Conservation (phyloP, 225 moss, liverwort and hornwort genomes). For the Polytrichum formosum region DNA sequence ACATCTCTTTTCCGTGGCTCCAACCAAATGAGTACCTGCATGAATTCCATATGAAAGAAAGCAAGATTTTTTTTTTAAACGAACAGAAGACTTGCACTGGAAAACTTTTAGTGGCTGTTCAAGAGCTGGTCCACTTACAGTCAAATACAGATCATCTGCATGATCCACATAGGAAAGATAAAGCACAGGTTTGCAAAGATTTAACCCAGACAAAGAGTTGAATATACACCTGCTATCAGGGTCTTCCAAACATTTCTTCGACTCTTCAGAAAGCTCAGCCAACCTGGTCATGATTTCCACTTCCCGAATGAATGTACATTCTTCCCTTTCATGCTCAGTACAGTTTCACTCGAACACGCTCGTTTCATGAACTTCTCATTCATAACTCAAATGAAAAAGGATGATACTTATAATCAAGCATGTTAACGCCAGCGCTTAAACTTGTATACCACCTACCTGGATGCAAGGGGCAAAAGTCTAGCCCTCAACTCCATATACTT, state of each 20-base stretch:
- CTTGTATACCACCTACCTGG: slow-evolving; percentile 43
- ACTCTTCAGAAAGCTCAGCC: slow-evolving; percentile 68
- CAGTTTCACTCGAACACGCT: not conserved
- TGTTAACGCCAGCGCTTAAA: too few relatives aligned
- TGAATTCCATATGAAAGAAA: too few relatives aligned
- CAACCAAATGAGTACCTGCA: slow-evolving; percentile 90
- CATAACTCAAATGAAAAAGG: not conserved
- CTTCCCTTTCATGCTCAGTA: slow-evolving; percentile 6
- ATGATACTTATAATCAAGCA: too few relatives aligned
- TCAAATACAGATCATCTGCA: too few relatives aligned
- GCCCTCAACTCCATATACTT: slow-evolving; percentile 63
- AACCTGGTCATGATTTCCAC: slow-evolving; percentile 43
- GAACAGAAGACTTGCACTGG: too few relatives aligned
- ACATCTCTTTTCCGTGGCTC: slow-evolving; percentile 94
- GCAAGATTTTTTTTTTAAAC: too few relatives aligned
- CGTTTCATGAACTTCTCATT: slow-evolving; percentile 4
- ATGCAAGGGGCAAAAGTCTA: slow-evolving; percentile 76
- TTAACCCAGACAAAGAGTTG: too few relatives aligned
- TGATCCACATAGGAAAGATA: not conserved
- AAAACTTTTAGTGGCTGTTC: too few relatives aligned
- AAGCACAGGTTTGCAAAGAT: not conserved
- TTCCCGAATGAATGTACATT: slow-evolving; percentile 13
- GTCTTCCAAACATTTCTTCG: slow-evolving; percentile 66
- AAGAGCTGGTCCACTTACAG: too few relatives aligned
- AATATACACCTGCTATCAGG: slow-evolving; percentile 61